Conservation (phyloP, 2,329 filamentous ascomycete species). For the Cladosporium sphaerospermum region DNA sequence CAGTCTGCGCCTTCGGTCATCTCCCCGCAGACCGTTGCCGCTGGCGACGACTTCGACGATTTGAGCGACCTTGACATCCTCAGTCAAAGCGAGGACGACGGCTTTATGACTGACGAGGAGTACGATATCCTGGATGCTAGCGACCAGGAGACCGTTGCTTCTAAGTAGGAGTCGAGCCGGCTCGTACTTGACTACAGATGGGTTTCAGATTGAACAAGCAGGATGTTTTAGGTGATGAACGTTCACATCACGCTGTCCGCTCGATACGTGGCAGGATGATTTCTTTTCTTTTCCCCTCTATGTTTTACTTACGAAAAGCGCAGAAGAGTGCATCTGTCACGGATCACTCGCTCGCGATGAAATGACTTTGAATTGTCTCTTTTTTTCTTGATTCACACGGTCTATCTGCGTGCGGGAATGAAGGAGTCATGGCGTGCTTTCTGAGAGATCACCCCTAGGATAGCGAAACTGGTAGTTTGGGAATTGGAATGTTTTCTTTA, state of each 20-base stretch:
- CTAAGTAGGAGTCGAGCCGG: slow-evolving; percentile 1
- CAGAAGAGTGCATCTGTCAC: not conserved
- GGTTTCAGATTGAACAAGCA: not conserved
- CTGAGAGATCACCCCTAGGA: no score
- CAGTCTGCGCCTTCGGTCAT: slow-evolving; percentile 27
- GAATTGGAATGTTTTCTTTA: no score
- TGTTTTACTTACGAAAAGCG: not conserved
- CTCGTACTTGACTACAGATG: not conserved
- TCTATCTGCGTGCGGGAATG: no score
- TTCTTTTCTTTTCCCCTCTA: no score
- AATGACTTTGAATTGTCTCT: not conserved
- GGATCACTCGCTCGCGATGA: not conserved
- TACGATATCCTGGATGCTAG: slow-evolving; percentile 96
- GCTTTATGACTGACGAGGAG: slow-evolving; percentile 93
- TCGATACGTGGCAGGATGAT: not conserved
- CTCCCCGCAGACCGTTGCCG: slow-evolving; percentile 3
- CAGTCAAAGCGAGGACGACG: slow-evolving; percentile 58
- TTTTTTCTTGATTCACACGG: no score
- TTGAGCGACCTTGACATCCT: slow-evolving; percentile 44
- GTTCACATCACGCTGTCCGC: not conserved
- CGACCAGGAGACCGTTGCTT: slow-evolving; percentile 62
- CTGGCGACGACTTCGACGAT: slow-evolving; percentile 38
- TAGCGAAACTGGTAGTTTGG: no score
- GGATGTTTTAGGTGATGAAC: not conserved
- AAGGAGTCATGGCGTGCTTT: no score